Evolutionary conservation across 495 filamentous ascomycete species (phyloP).

Genomic region (Gamarada debralockiae): DNA sequence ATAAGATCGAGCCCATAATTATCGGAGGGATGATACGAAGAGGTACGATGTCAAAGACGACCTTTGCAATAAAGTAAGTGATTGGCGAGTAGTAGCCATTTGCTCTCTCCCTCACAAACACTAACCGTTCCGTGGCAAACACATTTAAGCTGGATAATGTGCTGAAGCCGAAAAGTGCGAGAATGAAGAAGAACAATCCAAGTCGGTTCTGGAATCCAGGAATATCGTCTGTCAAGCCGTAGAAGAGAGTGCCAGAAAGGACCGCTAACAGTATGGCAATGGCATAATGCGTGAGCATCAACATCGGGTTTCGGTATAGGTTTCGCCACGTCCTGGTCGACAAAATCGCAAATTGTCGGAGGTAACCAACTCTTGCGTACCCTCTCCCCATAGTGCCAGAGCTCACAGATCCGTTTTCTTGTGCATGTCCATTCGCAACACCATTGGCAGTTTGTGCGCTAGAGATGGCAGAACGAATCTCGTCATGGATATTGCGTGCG

Average conservation of each 20-base stretch:
- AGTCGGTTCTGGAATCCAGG: slow-evolving; percentile 97
- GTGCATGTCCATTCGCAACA: slow-evolving; percentile 53
- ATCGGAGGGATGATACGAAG: slow-evolving; percentile 91
- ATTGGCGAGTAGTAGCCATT: slow-evolving; percentile 98
- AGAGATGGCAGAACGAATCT: slow-evolving; percentile 65
- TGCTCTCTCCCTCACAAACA: slow-evolving; percentile 91
- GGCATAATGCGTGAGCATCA: slow-evolving; percentile 99
- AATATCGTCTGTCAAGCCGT: slow-evolving; percentile 92
- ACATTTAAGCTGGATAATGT: slow-evolving; percentile 91
- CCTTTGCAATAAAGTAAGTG: slow-evolving; percentile 94
- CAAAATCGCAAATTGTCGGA: slow-evolving; percentile 82
- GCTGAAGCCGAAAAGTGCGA: slow-evolving; percentile 94
- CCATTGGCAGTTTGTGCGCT: slow-evolving; percentile 66
- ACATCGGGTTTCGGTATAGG: slow-evolving; percentile 93
- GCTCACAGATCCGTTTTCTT: slow-evolving; percentile 38
- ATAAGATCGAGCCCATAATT: slow-evolving; percentile 94
- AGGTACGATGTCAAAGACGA: slow-evolving; percentile 92
- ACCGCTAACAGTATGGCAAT: slow-evolving; percentile 94
- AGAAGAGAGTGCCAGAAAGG: slow-evolving; percentile 93
- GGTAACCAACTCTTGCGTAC: slow-evolving; percentile 74
- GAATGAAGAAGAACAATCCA: slow-evolving; percentile 97
- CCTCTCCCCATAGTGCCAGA: slow-evolving; percentile 61
- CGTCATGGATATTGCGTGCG: slow-evolving; percentile 70
- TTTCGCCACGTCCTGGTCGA: slow-evolving; percentile 94
- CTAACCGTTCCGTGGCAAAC: slow-evolving; percentile 85